These are phyloP conservation scores for Teratosphaeria gauchensis DNA, from an alignment of 2,329 filamentous ascomycete genomes.

Conservation along the genomic window DNA sequence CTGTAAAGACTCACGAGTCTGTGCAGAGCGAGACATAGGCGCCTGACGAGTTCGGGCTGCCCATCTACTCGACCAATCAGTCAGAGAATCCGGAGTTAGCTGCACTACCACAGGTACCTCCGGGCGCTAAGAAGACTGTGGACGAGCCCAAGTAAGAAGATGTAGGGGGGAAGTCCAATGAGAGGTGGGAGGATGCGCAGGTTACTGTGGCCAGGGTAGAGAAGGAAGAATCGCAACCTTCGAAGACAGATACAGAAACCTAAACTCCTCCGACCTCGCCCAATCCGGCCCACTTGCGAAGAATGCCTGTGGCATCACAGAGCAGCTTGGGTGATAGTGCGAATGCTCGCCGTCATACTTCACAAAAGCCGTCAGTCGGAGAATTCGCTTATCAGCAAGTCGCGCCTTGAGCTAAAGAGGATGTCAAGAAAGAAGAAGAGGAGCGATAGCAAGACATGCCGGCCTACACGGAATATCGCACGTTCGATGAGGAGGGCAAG, in stretches of 20 bases:
- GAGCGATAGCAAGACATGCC: slow-evolving; percentile 89
- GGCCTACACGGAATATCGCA: slow-evolving; percentile 80
- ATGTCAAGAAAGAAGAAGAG: slow-evolving; percentile 45
- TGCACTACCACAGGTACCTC: not conserved
- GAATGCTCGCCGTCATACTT: not conserved
- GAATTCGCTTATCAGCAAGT: slow-evolving; percentile 89
- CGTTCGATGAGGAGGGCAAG: slow-evolving; percentile 88
- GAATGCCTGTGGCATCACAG: not conserved
- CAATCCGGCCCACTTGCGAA: not conserved
- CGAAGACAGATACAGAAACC: not conserved
- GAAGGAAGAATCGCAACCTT: not conserved
- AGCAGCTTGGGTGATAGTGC: not conserved
- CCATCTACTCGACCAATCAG: slow-evolving; percentile 19
- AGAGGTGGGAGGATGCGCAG: slow-evolving; percentile 1
- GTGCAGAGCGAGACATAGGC: slow-evolving; percentile 15
- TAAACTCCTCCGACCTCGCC: not conserved
- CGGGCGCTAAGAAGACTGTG: slow-evolving; percentile 5
- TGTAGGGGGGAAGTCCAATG: slow-evolving; percentile 5
- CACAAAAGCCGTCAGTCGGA: slow-evolving; percentile 11
- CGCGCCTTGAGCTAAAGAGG: slow-evolving; percentile 44
- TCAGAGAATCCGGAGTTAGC: slow-evolving; percentile 15
- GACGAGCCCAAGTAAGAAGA: slow-evolving; percentile 12
- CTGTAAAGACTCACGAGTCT: not conserved
- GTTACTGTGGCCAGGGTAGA: not conserved
- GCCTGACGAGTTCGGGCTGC: slow-evolving; percentile 30